A percentile compares a stretch with the other conserved stretches of the same genome.
These are phyloP conservation scores for Debaryomyces udenii DNA, from an alignment of 1,139 yeast genomes.

Conservation along the genomic window DNA sequence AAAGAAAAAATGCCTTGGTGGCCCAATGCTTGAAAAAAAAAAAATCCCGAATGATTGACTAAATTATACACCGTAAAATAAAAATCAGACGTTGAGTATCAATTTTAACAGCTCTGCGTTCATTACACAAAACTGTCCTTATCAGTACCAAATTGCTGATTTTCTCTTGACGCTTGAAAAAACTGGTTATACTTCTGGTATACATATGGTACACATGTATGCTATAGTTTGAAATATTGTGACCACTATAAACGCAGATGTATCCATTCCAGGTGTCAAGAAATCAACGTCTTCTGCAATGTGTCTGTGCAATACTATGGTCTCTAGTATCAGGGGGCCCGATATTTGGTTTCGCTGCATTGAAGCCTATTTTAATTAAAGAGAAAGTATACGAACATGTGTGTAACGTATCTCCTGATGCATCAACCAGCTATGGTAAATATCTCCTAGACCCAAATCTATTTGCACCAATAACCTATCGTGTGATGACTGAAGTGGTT, in stretches of 20 bases:
- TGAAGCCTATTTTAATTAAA: conserved; percentile 43
- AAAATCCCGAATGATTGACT: no score
- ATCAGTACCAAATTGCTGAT: no score
- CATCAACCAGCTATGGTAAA: conserved; percentile 11
- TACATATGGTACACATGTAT: no score
- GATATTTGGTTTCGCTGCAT: conserved; percentile 53
- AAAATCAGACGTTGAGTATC: no score
- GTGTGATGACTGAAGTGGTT: conserved; percentile 14
- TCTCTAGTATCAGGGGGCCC: conserved; percentile 50
- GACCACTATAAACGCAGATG: conserved; percentile 15
- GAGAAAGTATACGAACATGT: conserved; percentile 43
- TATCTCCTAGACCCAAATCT: not conserved
- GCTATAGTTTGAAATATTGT: no score
- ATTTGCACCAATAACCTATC: conserved; percentile 14
- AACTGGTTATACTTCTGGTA: no score
- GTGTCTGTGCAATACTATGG: conserved; percentile 45
- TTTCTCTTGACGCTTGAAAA: no score
- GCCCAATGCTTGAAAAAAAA: no score
- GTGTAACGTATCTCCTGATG: conserved; percentile 30
- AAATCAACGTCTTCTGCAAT: conserved; percentile 27
- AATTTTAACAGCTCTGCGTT: no score
- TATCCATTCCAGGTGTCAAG: conserved; percentile 21
- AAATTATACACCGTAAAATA: no score
- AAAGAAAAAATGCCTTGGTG: no score
- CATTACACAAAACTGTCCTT: conserved; percentile 5